A percentile compares a stretch with the other conserved stretches of the same genome.
phyloP scores from a whole-genome alignment of 495 filamentous ascomycete species.

The Hyaloscypha variabilis region DNA sequence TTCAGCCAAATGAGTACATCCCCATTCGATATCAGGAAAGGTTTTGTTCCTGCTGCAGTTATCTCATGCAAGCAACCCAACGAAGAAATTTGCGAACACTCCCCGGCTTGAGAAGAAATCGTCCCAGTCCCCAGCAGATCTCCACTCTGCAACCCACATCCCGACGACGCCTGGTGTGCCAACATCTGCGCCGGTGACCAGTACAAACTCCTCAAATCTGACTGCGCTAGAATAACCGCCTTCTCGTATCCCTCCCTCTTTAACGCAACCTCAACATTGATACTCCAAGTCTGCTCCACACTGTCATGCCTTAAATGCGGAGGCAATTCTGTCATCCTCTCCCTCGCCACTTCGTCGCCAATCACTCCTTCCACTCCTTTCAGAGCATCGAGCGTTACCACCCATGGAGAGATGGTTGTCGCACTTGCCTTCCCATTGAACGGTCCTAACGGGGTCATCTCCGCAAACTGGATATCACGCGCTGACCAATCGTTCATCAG shows the following conservation, averaged over 20 bases:
- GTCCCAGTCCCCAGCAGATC: constrained; percentile 69
- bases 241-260: background rate
- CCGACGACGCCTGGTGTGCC: constrained; percentile 64
- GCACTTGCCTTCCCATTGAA: constrained; percentile 78
- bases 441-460: constrained; percentile 68
- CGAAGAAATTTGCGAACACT: background rate
- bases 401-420: constrained; percentile 74
- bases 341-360: background rate
- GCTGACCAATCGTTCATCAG: constrained; percentile 81
- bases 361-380: constrained; percentile 19
- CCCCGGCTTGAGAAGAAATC: constrained; percentile 37
- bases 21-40: constrained; percentile 5
- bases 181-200: constrained; percentile 72
- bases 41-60: constrained; percentile 4
- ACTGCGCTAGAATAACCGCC: background rate
- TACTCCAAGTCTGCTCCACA: background rate
- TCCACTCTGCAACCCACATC: constrained; percentile 63
- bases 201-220: constrained; percentile 31
- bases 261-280: constrained; percentile 5
- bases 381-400: constrained; percentile 70
- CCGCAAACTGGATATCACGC: constrained; percentile 74
- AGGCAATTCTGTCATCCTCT: background rate
- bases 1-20: background rate
- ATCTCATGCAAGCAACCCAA: constrained; percentile 4
- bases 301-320: background rate